Percentiles rank a stretch among this genome's conserved stretches.
Evolutionary conservation across 495 filamentous ascomycete species (phyloP).

Genomic region (Penicillium desertorum): DNA sequence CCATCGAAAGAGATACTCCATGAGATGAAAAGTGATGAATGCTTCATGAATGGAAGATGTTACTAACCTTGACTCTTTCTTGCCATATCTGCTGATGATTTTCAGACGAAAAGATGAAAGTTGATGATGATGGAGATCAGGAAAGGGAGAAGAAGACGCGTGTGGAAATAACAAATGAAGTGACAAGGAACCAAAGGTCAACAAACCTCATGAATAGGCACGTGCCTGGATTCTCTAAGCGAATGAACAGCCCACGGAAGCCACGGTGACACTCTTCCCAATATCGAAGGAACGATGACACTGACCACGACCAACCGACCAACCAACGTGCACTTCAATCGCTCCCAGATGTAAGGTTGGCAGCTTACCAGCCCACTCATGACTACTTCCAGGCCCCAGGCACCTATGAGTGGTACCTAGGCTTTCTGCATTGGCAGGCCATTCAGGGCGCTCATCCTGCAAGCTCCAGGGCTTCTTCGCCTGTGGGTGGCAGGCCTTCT

Average conservation of each 20-base stretch:
- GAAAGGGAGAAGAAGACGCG: neutral
- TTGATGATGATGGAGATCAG: neutral
- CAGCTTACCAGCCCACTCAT: too few species aligned
- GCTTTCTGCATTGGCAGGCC: too few species aligned
- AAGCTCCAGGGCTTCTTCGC: too few species aligned
- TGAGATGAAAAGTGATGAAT: neutral
- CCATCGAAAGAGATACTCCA: neutral
- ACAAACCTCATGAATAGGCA: neutral
- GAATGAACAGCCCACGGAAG: too few species aligned
- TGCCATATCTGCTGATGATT: neutral
- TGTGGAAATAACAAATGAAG: neutral
- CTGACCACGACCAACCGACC: too few species aligned
- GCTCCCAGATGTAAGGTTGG: too few species aligned
- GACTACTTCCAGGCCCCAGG: too few species aligned
- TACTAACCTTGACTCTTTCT: neutral
- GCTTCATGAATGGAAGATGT: neutral
- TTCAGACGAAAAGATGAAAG: neutral
- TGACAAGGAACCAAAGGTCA: neutral
- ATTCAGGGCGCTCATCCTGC: too few species aligned
- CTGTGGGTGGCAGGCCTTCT: too few species aligned
- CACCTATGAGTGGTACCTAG: too few species aligned
- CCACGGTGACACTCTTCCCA: neutral
- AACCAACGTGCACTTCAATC: too few species aligned
- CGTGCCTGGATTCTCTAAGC: neutral
- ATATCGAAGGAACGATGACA: constrained; percentile 2